Conservation (phyloP, 495 filamentous ascomycete species). For the Friedmanniomyces simplex region DNA sequence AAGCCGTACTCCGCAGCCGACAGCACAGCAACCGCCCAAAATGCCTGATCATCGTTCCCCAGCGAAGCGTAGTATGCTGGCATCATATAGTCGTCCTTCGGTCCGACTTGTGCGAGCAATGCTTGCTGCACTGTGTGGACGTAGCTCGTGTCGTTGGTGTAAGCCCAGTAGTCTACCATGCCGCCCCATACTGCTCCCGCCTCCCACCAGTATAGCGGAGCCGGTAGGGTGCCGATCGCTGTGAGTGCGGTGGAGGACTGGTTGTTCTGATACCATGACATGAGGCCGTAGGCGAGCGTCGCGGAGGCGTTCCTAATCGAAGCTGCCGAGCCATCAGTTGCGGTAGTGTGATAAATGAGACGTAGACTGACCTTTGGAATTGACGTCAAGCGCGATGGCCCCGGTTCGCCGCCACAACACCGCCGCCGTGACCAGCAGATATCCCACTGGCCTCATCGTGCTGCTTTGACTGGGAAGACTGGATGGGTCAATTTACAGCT, state of each 20-base stretch:
- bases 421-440: background rate
- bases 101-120: constrained; percentile 30
- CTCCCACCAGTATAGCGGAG: constrained; percentile 35
- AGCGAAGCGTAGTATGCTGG: constrained; percentile 3
- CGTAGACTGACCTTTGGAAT: constrained; percentile 3
- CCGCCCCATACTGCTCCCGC: constrained; percentile 22
- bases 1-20: constrained; percentile 65
- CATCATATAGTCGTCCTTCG: constrained; percentile 29
- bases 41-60: constrained; percentile 38
- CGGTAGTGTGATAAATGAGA: background rate
- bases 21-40: constrained; percentile 68
- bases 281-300: constrained; percentile 13
- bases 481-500: too few relatives aligned
- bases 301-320: constrained; percentile 18
- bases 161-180: constrained; percentile 23
- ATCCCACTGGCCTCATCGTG: background rate
- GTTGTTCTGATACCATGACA: constrained; percentile 20
- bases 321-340: background rate
- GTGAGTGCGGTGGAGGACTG: background rate
- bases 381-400: constrained; percentile 4
- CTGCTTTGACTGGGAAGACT: background rate
- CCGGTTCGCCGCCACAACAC: background rate
- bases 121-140: constrained; percentile 27
- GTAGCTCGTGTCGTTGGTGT: constrained; percentile 28
- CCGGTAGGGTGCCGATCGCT: constrained; percentile 14